Conservation (phyloP, 768 basidiomycete genomes). For the Lactarius psammicola region DNA sequence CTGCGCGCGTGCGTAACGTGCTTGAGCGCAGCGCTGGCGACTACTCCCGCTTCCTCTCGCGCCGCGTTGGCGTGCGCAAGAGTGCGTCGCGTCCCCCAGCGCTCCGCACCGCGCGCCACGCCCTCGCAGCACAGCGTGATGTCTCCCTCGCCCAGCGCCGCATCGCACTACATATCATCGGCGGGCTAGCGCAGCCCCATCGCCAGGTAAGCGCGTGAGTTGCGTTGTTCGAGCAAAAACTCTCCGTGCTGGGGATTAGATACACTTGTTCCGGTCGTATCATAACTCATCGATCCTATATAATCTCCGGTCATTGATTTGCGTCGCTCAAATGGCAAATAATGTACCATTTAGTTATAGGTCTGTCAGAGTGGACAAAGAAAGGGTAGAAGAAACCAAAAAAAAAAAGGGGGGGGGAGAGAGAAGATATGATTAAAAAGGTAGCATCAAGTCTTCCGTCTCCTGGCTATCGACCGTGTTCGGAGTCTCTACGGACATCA, state of each 20-base stretch:
- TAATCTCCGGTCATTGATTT: not conserved
- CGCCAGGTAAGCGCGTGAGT: slow-evolving; percentile 7
- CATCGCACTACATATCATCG: slow-evolving; percentile 43
- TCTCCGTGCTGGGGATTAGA: slow-evolving; percentile 4
- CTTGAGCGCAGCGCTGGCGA: slow-evolving; percentile 47
- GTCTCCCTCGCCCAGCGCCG: slow-evolving; percentile 41
- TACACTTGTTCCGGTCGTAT: not conserved
- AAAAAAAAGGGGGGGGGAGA: not conserved
- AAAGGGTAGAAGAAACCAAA: not conserved
- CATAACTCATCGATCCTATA: not conserved
- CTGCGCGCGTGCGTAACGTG: slow-evolving; percentile 33
- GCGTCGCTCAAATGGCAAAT: not conserved
- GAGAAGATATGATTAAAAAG: not conserved
- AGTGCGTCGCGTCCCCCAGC: slow-evolving; percentile 38
- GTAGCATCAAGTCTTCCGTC: slow-evolving; percentile 16
- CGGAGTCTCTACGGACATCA: slow-evolving; percentile 5
- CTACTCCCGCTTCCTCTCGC: slow-evolving; percentile 48
- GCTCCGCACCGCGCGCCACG: slow-evolving; percentile 43
- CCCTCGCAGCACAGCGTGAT: slow-evolving; percentile 45
- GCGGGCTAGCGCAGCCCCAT: slow-evolving; percentile 8
- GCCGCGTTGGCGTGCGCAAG: slow-evolving; percentile 32
- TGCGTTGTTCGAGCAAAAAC: not conserved
- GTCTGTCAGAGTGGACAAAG: slow-evolving; percentile 1
- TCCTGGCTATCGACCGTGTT: slow-evolving; percentile 22
- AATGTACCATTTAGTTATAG: slow-evolving; percentile 15